Base-by-base conservation (phyloP, 345 rosid species). In the Microcos paniculata region DNA sequence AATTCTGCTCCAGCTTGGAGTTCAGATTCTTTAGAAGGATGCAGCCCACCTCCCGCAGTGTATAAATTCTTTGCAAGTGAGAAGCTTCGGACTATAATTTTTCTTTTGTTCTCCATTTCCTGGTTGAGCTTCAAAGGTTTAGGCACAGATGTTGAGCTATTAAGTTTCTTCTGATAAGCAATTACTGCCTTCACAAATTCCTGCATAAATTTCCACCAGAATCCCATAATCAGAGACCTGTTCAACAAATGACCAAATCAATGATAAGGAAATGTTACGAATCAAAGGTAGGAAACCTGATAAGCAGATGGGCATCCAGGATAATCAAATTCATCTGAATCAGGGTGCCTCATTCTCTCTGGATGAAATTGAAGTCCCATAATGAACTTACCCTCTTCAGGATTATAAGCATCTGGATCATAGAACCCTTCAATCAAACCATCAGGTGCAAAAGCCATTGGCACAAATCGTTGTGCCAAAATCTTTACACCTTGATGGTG, bases 331-430 rank as follows among this genome's bases (percentile, higher is more conserved):
- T 88, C 87, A 3, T 90, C 91, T 0, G 86, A 62, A 58, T 84
- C 87, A 0, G 87, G 78, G 21, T 59, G 79, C 77, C 96, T 81
- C 97, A 92, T 94, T 71, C 97, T 75, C 81, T 94, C 97, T 0
- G 98, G 97, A 84, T 92, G 98, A 65, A 94, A 94, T 73, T 94
- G 98, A 21, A 94, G 85, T 15, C 98, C 98, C 90, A 94, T 86
- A 28, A 92, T 77, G 62, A 92, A 94, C 80, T 90, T 92, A 18
- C 98, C 98, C 66, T 90, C 90, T 49, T 85, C 87, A 19, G 94
- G 92, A 66, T 89, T 85, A 30, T 85, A 94, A 46, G 90, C 84
- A 66, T 90, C 89, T 11, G 96, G 93, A 78, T 94, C 98, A 71
- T 94, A 94, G 67, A 94, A 94, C 61, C 97, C 97, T 82, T 94